Evolutionary conservation across 1,284 basidiomycete species (phyloP), one percentile per base, ranked within the genome.

Genomic region (Pyrrhoderma noxium): DNA sequence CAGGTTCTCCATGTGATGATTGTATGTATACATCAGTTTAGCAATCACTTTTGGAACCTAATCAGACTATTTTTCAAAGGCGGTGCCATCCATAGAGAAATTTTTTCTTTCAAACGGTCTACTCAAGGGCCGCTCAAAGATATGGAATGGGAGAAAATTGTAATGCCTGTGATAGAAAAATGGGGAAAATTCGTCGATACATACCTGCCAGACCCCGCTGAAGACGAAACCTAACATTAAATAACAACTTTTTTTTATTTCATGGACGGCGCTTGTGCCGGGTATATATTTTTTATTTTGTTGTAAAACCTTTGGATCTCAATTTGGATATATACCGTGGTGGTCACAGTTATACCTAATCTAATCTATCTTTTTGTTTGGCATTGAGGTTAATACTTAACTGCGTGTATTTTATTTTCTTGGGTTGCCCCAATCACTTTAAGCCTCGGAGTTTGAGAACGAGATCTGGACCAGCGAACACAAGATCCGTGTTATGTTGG

Each of bases 61-160:
- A 7, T 40, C 14, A 14, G 4, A 18, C n/a, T 40, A 7, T 40
- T 40, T 18, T 47, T 21, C 2, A 44, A 31, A 76, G 87, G 85
- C 57, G 77, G 77, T 8, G 66, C 59, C 8, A 59, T 74, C 18
- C 87, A 90, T 63, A 79, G 77, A 61, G 87, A 90, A 61, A 87
- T 90, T 16, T 90, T 90, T 60, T 67, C 81, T 23, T 86, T 89
- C 58, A 65, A 66, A 34, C 74, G 79, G 34, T 71, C 77, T 41
- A 65, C 62, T 14, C 71, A 75, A 56, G 79, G 76, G 3, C 19
- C 9, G 3, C n/a, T 7, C 38, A 40, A 16, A 22, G 21, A 40
- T n/a, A 76, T 70, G 57, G 87, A 89, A 66, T 89, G 82, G 80
- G 82, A 89, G 48, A 55, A 65, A 14, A 70, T 90, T 27, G 83